A percentile compares a stretch with the other conserved stretches of the same genome.
Conservation (phyloP, 2,329 filamentous ascomycete species). For the Xylariaceae sp. region DNA sequence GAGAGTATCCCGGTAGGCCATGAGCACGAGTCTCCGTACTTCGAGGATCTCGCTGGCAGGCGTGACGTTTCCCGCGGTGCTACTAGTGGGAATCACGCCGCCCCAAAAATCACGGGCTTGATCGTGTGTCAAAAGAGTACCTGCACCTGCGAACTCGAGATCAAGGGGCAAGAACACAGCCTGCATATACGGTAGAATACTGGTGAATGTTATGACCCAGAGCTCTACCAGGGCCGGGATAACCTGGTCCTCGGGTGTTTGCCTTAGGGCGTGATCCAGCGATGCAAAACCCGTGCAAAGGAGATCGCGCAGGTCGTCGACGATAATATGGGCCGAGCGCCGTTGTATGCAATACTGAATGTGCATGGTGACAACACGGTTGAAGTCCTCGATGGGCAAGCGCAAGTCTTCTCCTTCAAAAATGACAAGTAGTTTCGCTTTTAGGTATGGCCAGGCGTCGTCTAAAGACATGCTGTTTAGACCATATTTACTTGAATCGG, state of each 20-base stretch:
- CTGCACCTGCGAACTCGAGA: slow-evolving; percentile 83
- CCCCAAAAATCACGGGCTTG: slow-evolving; percentile 92
- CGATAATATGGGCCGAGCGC: slow-evolving; percentile 63
- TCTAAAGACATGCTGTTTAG: slow-evolving; percentile 68
- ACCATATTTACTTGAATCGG: slow-evolving; percentile 57
- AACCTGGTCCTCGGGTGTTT: slow-evolving; percentile 79
- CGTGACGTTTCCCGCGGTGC: slow-evolving; percentile 42
- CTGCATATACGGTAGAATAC: slow-evolving; percentile 88
- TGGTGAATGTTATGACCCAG: slow-evolving; percentile 90
- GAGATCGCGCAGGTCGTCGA: slow-evolving; percentile 74
- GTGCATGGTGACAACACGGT: slow-evolving; percentile 73
- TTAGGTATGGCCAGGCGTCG: slow-evolving; percentile 79
- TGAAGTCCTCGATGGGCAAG: slow-evolving; percentile 80
- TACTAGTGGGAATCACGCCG: slow-evolving; percentile 48
- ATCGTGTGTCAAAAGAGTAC: slow-evolving; percentile 70
- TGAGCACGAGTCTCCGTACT: slow-evolving; percentile 81
- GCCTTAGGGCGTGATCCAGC: slow-evolving; percentile 76
- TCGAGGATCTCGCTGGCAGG: slow-evolving; percentile 62
- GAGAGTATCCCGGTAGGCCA: slow-evolving; percentile 82
- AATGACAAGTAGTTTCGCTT: slow-evolving; percentile 69
- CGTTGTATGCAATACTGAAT: slow-evolving; percentile 74
- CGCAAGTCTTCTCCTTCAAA: slow-evolving; percentile 79
- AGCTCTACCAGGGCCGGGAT: slow-evolving; percentile 87
- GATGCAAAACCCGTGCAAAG: slow-evolving; percentile 78
- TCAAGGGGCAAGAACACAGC: slow-evolving; percentile 92